Conservation (phyloP, 2,329 filamentous ascomycete genomes). For the Monilinia laxa region DNA sequence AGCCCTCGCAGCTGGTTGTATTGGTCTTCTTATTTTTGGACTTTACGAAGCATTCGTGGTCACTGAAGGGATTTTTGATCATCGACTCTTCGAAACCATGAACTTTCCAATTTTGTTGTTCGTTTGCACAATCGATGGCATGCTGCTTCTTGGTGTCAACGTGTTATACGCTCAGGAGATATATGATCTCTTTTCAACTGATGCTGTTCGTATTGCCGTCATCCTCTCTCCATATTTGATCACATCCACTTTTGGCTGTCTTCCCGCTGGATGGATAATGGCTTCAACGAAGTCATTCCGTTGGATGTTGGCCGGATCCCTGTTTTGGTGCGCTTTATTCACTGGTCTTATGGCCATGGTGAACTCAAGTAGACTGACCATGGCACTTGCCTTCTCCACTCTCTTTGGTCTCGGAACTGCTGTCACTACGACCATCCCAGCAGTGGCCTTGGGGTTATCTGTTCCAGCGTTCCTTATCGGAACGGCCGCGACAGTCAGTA, state of each 20-base stretch:
- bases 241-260: conserved; percentile 29
- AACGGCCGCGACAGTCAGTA: too few relatives aligned
- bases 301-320: background rate
- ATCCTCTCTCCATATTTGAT: conserved; percentile 29
- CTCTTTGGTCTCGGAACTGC: too few relatives aligned
- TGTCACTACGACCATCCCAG: too few relatives aligned
- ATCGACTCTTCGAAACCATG: conserved; percentile 28
- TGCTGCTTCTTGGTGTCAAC: conserved; percentile 32
- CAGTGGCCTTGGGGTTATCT: too few relatives aligned
- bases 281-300: conserved; percentile 27
- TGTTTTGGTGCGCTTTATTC: too few relatives aligned
- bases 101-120: conserved; percentile 31
- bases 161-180: conserved; percentile 29
- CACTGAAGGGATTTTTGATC: conserved; percentile 31
- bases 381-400: too few relatives aligned
- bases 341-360: too few relatives aligned
- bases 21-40: too few relatives aligned
- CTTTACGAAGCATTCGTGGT: conserved; percentile 27
- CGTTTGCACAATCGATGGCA: conserved; percentile 29
- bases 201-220: conserved; percentile 29
- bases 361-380: too few relatives aligned
- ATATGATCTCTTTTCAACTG: conserved; percentile 27
- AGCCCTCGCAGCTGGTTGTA: too few relatives aligned
- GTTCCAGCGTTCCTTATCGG: too few relatives aligned
- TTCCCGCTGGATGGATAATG: conserved; percentile 31